phyloP scores from a whole-genome alignment of 2,329 filamentous ascomycete genomes.

The Blastomyces percursus region DNA sequence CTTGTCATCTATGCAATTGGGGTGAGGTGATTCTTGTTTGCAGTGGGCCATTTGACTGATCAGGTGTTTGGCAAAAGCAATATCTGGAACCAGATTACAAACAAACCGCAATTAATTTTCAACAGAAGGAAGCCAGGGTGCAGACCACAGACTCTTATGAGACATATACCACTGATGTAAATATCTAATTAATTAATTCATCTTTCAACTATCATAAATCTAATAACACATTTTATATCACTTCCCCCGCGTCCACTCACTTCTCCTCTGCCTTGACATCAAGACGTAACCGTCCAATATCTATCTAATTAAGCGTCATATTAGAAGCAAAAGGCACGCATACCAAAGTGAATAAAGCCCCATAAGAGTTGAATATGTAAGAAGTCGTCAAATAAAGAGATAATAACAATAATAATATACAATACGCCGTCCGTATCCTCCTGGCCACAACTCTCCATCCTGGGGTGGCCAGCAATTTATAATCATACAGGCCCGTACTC shows the following conservation, averaged over 20 bases:
- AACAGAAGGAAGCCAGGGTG: background rate
- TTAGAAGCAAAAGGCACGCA: background rate
- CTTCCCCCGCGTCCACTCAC: background rate
- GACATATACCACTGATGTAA: background rate
- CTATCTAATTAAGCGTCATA: background rate
- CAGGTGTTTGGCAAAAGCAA: background rate
- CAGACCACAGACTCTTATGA: background rate
- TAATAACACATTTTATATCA: background rate
- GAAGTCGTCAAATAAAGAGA: background rate
- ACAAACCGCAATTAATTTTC: background rate
- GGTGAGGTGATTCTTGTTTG: background rate
- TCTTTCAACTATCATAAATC: background rate
- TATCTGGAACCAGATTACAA: background rate
- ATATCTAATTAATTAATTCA: background rate
- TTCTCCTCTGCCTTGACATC: background rate
- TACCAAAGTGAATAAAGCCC: background rate
- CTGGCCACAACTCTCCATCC: background rate
- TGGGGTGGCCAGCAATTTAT: background rate
- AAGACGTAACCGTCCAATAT: background rate
- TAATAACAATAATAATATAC: background rate
- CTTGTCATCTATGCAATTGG: background rate
- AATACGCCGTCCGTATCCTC: background rate
- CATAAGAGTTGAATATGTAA: background rate
- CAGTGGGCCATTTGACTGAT: background rate
- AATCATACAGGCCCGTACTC: background rate